Conservation (phyloP, 257 asterid species). For the Solanum microdontum region DNA sequence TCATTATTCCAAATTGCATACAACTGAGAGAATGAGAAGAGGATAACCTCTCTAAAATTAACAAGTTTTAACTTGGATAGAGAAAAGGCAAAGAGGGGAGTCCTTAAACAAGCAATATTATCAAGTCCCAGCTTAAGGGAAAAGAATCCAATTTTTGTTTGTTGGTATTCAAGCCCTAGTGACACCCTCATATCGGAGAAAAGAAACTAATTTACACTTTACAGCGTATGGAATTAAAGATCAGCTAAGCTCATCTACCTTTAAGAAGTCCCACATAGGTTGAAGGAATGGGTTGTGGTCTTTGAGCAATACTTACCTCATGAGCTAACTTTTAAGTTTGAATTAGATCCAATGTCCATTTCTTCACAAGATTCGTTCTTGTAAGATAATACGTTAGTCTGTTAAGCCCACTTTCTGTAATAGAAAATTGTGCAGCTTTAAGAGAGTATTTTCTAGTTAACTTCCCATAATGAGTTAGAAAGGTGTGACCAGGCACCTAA, state of each 20-base stretch:
- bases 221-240: not conserved
- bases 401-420: not conserved
- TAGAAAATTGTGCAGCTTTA: not conserved
- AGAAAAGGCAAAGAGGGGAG: not conserved
- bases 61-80: not conserved
- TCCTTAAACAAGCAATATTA: not conserved
- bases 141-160: not conserved
- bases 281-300: not conserved
- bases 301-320: not conserved
- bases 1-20: not conserved
- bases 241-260: not conserved
- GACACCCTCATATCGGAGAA: not conserved
- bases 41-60: not conserved
- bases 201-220: not conserved
- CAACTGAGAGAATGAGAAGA: not conserved
- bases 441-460: not conserved
- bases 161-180: not conserved
- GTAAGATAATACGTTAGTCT: not conserved
- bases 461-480: not conserved
- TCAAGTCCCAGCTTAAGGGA: not conserved
- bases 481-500: not conserved
- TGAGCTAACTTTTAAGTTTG: not conserved
- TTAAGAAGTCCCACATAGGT: not conserved
- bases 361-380: not conserved
- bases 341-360: not conserved